Conservation (phyloP, 2,329 filamentous ascomycete genomes). For the Alternaria sp. region DNA sequence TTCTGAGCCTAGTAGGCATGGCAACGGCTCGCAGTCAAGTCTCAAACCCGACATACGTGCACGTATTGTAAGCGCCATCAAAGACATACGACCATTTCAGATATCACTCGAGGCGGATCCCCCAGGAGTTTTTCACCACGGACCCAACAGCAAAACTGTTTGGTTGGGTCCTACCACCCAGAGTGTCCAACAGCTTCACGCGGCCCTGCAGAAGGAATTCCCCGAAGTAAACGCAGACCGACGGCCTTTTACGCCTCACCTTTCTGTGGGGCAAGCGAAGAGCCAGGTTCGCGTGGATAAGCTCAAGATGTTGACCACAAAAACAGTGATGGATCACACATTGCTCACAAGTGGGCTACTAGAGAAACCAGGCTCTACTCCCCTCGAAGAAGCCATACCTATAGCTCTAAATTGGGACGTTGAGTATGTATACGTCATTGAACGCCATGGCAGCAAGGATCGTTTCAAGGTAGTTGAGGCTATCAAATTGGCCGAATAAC, state of each 20-base stretch:
- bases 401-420: constrained; percentile 34
- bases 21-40: neutral
- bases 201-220: constrained; percentile 39
- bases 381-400: constrained; percentile 1
- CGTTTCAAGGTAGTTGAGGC: constrained; percentile 37
- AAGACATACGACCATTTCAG: constrained; percentile 27
- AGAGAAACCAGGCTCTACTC: constrained; percentile 1
- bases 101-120: constrained; percentile 32
- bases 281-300: constrained; percentile 20
- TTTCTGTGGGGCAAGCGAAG: constrained; percentile 38
- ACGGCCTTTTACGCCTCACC: constrained; percentile 36
- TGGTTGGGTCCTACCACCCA: constrained; percentile 34
- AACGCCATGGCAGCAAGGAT: constrained; percentile 34
- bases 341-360: constrained; percentile 24
- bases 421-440: constrained; percentile 40
- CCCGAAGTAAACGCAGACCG: constrained; percentile 32
- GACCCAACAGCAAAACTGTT: constrained; percentile 28
- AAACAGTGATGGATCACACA: constrained; percentile 18
- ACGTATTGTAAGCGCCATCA: constrained; percentile 32
- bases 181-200: constrained; percentile 30
- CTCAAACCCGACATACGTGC: constrained; percentile 31
- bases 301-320: constrained; percentile 27
- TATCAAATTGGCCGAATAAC: constrained; percentile 10
- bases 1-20: constrained; percentile 19
- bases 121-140: constrained; percentile 29